Evolutionary conservation across 2,329 filamentous ascomycete genomes (phyloP).

Genomic region (Cryphonectria parasitica): DNA sequence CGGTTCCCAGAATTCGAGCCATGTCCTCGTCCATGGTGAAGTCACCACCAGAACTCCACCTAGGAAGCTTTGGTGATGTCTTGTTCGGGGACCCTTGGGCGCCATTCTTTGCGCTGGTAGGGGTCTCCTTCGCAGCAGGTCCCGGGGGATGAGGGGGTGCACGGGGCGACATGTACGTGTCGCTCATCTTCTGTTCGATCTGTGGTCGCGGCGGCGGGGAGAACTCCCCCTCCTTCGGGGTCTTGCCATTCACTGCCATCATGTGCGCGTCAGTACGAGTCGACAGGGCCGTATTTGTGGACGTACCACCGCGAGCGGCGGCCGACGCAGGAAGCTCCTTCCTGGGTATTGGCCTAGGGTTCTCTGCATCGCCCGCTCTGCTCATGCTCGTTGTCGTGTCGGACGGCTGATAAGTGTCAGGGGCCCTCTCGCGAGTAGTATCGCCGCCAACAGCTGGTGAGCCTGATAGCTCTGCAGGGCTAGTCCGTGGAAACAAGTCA

Average conservation of each 20-base stretch:
- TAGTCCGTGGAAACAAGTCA: conserved; percentile 42
- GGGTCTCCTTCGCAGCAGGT: conserved; percentile 51
- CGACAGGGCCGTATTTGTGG: conserved; percentile 19
- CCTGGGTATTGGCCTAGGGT: conserved; percentile 58
- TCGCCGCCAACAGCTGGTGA: conserved; percentile 63
- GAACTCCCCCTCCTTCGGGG: conserved; percentile 34
- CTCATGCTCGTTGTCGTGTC: conserved; percentile 47
- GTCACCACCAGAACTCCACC: conserved; percentile 80
- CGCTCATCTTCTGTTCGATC: conserved; percentile 48
- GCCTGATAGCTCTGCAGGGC: conserved; percentile 42
- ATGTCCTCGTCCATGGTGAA: conserved; percentile 97
- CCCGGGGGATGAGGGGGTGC: conserved; percentile 56
- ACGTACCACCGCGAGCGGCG: conserved; percentile 50
- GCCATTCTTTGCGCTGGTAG: conserved; percentile 44
- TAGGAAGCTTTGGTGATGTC: conserved; percentile 68
- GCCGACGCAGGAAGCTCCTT: conserved; percentile 62
- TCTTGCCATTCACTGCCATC: conserved; percentile 43
- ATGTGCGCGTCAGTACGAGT: conserved; percentile 26
- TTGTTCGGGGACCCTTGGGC: conserved; percentile 46
- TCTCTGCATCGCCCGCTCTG: conserved; percentile 41
- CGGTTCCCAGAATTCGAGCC: conserved; percentile 80
- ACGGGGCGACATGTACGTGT: conserved; percentile 63
- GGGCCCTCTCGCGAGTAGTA: conserved; percentile 59
- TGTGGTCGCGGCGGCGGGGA: conserved; percentile 36
- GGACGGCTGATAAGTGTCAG: conserved; percentile 50